These are phyloP conservation scores for Pichia sp. DNA, from an alignment of 1,139 yeast genomes.

Conservation along the genomic window DNA sequence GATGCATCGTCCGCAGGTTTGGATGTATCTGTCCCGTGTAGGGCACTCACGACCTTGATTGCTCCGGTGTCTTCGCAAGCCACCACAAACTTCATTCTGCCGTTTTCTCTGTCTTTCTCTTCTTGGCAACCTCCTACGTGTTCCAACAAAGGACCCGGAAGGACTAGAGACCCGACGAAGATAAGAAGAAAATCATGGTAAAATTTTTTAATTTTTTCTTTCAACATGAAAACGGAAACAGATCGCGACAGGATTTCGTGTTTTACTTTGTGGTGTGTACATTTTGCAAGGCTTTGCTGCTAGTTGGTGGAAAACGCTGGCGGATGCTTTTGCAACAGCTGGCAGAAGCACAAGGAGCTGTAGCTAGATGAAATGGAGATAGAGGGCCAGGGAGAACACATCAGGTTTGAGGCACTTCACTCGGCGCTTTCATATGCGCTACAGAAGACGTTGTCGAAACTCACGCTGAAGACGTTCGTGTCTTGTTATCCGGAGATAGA, in stretches of 20 bases:
- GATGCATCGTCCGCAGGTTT: constrained; percentile 23
- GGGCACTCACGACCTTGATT: constrained; percentile 52
- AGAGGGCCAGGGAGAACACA: constrained; percentile 8
- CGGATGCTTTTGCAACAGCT: too few species aligned
- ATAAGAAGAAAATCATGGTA: neutral
- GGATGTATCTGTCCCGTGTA: constrained; percentile 67
- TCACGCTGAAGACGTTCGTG: constrained; percentile 55
- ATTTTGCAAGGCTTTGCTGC: neutral
- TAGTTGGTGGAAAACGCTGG: too few species aligned
- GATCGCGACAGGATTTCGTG: neutral
- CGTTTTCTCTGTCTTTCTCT: neutral
- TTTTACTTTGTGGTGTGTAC: neutral
- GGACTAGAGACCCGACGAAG: neutral
- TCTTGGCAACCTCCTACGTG: neutral
- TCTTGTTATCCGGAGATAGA: constrained; percentile 70
- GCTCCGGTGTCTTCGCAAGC: constrained; percentile 56
- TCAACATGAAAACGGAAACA: neutral
- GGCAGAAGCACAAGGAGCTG: too few species aligned
- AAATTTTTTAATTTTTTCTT: too few species aligned
- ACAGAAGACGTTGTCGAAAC: constrained; percentile 58
- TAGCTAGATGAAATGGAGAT: neutral
- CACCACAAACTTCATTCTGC: constrained; percentile 46
- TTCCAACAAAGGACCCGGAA: too few species aligned
- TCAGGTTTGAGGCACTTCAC: constrained; percentile 28
- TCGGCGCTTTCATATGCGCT: constrained; percentile 48